These are phyloP conservation scores for Candida insectorum DNA, from an alignment of 805 yeast species.

Conservation along the genomic window DNA sequence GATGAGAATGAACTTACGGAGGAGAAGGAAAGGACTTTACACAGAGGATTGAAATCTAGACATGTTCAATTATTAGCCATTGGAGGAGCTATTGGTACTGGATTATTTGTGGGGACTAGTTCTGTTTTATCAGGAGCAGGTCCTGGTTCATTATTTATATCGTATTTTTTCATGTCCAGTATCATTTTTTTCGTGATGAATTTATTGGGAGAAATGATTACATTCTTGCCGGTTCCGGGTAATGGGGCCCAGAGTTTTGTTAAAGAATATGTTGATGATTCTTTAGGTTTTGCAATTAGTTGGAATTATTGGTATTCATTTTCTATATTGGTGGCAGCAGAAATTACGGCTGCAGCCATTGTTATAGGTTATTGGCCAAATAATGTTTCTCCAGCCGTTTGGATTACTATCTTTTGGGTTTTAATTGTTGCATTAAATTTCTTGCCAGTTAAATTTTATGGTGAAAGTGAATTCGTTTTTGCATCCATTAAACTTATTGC, in stretches of 20 bases:
- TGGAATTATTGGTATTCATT: constrained; percentile 34
- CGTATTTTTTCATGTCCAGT: constrained; percentile 27
- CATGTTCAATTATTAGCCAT: constrained; percentile 75
- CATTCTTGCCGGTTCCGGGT: constrained; percentile 33
- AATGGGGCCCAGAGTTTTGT: constrained; percentile 30
- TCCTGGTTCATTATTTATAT: constrained; percentile 52
- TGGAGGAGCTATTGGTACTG: constrained; percentile 60
- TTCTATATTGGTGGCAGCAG: constrained; percentile 31
- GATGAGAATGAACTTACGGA: constrained; percentile 16
- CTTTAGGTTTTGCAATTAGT: constrained; percentile 32
- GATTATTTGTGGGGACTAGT: constrained; percentile 66
- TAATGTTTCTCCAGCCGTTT: constrained; percentile 30
- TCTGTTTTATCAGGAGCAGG: constrained; percentile 58
- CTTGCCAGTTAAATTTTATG: constrained; percentile 48
- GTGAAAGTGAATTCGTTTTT: constrained; percentile 59
- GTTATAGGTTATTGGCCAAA: constrained; percentile 33
- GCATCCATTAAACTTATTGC: constrained; percentile 62
- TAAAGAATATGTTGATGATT: constrained; percentile 23
- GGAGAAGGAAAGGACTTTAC: constrained; percentile 23
- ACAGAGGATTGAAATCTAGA: constrained; percentile 37
- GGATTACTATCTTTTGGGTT: constrained; percentile 43
- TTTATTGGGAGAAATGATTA: constrained; percentile 31
- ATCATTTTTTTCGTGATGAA: constrained; percentile 30
- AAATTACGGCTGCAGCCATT: constrained; percentile 33
- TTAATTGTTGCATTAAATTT: constrained; percentile 38